These are phyloP conservation scores for Exophiala calicioides DNA, from an alignment of 2,329 filamentous ascomycete genomes.

Conservation along the genomic window DNA sequence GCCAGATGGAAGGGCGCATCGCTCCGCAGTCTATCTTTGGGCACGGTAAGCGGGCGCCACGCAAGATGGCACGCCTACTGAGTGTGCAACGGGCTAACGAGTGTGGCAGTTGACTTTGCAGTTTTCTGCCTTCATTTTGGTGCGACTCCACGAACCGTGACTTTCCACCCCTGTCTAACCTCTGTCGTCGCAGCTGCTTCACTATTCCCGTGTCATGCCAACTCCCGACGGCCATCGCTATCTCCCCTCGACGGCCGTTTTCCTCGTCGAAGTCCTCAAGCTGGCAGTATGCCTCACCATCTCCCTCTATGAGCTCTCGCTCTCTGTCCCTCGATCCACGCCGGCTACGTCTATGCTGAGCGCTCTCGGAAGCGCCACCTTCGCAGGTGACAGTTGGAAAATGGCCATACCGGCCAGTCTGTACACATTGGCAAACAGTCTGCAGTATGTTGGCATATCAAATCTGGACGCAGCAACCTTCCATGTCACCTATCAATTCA, in stretches of 20 bases:
- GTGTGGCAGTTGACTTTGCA: constrained; percentile 43
- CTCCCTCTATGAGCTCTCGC: constrained; percentile 82
- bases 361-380: constrained; percentile 77
- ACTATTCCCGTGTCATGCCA: constrained; percentile 96
- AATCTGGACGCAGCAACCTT: constrained; percentile 92
- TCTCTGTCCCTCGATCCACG: constrained; percentile 73
- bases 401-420: constrained; percentile 83
- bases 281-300: constrained; percentile 82
- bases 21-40: constrained; percentile 40
- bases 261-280: constrained; percentile 91
- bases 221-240: constrained; percentile 79
- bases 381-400: constrained; percentile 92
- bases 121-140: constrained; percentile 47
- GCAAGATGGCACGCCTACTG: background rate
- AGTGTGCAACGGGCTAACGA: constrained; percentile 18
- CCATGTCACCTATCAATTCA: constrained; percentile 89
- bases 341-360: constrained; percentile 78
- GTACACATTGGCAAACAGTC: constrained; percentile 89
- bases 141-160: constrained; percentile 32
- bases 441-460: constrained; percentile 88
- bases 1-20: constrained; percentile 37
- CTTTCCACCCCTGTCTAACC: background rate
- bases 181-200: constrained; percentile 67
- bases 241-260: constrained; percentile 89
- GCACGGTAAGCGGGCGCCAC: constrained; percentile 39